Evolutionary conservation across 1,284 basidiomycete genomes (phyloP).

Genomic region (Malassezia globosa): DNA sequence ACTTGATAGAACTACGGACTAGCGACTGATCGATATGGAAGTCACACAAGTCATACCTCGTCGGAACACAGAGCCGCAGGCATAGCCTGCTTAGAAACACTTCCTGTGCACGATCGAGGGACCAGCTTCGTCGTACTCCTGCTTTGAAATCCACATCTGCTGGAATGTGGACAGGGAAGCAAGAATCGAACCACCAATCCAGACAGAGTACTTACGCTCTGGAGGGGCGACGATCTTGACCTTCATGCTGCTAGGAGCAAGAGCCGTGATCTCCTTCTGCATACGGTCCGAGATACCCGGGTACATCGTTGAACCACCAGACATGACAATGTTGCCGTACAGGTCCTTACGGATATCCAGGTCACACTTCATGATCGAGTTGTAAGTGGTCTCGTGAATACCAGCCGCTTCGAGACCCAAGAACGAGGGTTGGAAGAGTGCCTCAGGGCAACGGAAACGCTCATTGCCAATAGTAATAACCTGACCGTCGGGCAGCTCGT

Average conservation of each 20-base stretch:
- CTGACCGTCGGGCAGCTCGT: constrained; percentile 91
- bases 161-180: constrained; percentile 94
- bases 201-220: constrained; percentile 59
- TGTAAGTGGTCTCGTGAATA: constrained; percentile 93
- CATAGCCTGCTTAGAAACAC: constrained; percentile 45
- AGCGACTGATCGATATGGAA: too few species aligned
- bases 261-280: constrained; percentile 88
- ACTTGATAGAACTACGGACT: too few species aligned
- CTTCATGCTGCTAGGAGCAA: constrained; percentile 74
- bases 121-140: constrained; percentile 50
- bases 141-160: constrained; percentile 78
- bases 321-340: constrained; percentile 86
- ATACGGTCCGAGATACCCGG: constrained; percentile 91
- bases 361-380: constrained; percentile 66
- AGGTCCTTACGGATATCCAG: constrained; percentile 62
- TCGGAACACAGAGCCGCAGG: not conserved
- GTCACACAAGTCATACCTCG: not conserved
- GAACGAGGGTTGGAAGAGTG: constrained; percentile 90
- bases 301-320: constrained; percentile 95
- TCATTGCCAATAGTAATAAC: constrained; percentile 94
- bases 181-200: constrained; percentile 97
- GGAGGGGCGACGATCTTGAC: constrained; percentile 52
- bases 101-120: constrained; percentile 45
- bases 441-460: constrained; percentile 94
- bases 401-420: constrained; percentile 83